A percentile compares a stretch with the other conserved stretches of the same genome.
These are phyloP conservation scores for Fusarium tanahbumbuense DNA, from an alignment of 2,329 filamentous ascomycete species.

Conservation along the genomic window DNA sequence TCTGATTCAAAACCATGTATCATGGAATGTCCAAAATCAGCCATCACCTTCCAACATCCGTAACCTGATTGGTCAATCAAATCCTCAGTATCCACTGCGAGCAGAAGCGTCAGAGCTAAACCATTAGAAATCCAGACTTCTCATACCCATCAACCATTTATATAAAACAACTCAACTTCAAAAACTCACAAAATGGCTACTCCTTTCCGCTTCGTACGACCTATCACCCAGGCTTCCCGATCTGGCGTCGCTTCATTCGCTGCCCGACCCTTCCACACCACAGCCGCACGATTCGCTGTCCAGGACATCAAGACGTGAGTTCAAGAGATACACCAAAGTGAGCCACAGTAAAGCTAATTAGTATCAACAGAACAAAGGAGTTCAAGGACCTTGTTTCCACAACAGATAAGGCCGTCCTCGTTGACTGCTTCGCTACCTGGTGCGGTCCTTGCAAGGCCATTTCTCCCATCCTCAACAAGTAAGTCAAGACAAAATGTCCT, in stretches of 20 bases:
- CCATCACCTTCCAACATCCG: not conserved
- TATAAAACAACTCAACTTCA: not conserved
- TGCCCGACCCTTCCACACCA: conserved; percentile 51
- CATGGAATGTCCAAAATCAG: conserved; percentile 13
- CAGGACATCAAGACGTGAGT: conserved; percentile 56
- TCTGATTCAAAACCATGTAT: not conserved
- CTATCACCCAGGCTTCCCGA: conserved; percentile 38
- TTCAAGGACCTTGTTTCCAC: conserved; percentile 66
- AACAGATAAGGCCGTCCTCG: conserved; percentile 71
- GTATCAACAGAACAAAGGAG: conserved; percentile 63
- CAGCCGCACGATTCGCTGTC: conserved; percentile 58
- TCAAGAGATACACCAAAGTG: not conserved
- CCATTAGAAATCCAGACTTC: conserved; percentile 33
- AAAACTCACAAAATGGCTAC: conserved; percentile 34
- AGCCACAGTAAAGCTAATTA: not conserved
- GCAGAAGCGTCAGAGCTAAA: conserved; percentile 25
- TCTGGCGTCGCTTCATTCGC: conserved; percentile 19
- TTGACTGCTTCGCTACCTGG: conserved; percentile 76
- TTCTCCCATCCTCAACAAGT: conserved; percentile 71
- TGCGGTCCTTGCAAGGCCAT: conserved; percentile 96
- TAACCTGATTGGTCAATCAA: conserved; percentile 28
- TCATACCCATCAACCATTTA: conserved; percentile 11
- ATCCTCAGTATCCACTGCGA: conserved; percentile 20
- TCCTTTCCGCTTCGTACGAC: conserved; percentile 31
- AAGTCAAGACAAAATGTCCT: conserved; percentile 8